These are phyloP conservation scores for Anisodus acutangulus DNA, from an alignment of 257 asterid genomes.

Conservation along the genomic window DNA sequence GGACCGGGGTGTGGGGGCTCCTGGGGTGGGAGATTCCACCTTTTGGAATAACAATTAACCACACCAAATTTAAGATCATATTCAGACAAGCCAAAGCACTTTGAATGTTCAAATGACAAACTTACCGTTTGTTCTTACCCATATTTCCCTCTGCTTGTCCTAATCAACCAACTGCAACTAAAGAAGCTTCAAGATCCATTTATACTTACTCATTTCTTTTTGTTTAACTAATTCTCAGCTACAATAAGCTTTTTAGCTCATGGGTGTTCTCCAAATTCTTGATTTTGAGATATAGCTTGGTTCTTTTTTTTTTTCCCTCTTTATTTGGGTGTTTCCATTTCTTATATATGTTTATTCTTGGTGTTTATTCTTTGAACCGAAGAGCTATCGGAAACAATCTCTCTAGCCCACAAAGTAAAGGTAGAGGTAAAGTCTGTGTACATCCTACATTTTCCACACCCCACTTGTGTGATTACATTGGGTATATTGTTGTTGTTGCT, in stretches of 20 bases:
- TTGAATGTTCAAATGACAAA: slow-evolving; percentile 33
- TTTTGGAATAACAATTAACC: too few species aligned
- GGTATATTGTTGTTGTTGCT: neutral
- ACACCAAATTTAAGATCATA: slow-evolving; percentile 41
- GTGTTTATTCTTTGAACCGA: neutral
- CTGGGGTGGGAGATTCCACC: too few species aligned
- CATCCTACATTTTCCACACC: too few species aligned
- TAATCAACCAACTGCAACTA: slow-evolving; percentile 26
- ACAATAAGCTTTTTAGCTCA: slow-evolving; percentile 21
- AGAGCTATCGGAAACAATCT: too few species aligned
- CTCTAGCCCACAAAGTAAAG: too few species aligned
- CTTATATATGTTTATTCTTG: neutral
- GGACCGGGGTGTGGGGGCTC: too few species aligned
- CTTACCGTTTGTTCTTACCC: slow-evolving; percentile 37
- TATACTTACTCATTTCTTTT: slow-evolving; percentile 31
- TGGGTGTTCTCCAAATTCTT: neutral
- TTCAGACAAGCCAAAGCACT: slow-evolving; percentile 38
- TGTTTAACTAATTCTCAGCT: slow-evolving; percentile 10
- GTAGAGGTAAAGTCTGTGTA: too few species aligned
- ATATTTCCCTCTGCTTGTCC: slow-evolving; percentile 33
- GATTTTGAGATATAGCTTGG: slow-evolving; percentile 1
- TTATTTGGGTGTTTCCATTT: slow-evolving; percentile 20
- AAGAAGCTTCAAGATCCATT: slow-evolving; percentile 46
- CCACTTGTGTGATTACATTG: too few species aligned
- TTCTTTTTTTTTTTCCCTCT: neutral